Evolutionary conservation across 805 yeast genomes (phyloP).

Genomic region (Kluyveromyces siamensis): DNA sequence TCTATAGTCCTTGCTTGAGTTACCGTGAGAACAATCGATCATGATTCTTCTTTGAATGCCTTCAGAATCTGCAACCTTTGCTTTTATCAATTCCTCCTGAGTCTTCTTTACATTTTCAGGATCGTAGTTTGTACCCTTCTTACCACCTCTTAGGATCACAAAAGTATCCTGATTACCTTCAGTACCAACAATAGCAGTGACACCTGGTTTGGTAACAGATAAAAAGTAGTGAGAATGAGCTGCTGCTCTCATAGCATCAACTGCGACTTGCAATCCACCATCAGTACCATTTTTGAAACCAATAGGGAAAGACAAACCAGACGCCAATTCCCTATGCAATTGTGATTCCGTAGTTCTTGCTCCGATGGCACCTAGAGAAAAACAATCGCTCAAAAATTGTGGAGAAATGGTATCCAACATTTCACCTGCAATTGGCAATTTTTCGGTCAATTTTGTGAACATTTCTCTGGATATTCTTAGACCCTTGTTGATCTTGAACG

Average conservation of each 20-base stretch:
- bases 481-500: constrained; percentile 93
- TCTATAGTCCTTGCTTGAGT: constrained; percentile 80
- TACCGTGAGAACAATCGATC: constrained; percentile 98
- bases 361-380: constrained; percentile 96
- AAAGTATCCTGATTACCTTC: constrained; percentile 89
- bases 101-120: constrained; percentile 62
- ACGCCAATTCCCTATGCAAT: constrained; percentile 92
- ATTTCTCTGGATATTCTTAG: constrained; percentile 79
- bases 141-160: constrained; percentile 93
- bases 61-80: constrained; percentile 37
- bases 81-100: constrained; percentile 45
- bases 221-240: constrained; percentile 89
- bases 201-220: constrained; percentile 92
- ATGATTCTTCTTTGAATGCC: constrained; percentile 58
- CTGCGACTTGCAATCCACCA: constrained; percentile 88
- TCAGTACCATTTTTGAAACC: constrained; percentile 99
- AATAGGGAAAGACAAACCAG: constrained; percentile 94
- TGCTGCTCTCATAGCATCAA: constrained; percentile 91
- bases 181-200: constrained; percentile 92
- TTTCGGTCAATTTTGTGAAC: constrained; percentile 73
- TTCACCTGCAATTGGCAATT: constrained; percentile 90
- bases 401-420: constrained; percentile 98
- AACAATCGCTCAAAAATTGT: constrained; percentile 84
- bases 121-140: constrained; percentile 84
- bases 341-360: constrained; percentile 99